Conservation (phyloP, 768 basidiomycete genomes). For the Rhodotorula diobovata region DNA sequence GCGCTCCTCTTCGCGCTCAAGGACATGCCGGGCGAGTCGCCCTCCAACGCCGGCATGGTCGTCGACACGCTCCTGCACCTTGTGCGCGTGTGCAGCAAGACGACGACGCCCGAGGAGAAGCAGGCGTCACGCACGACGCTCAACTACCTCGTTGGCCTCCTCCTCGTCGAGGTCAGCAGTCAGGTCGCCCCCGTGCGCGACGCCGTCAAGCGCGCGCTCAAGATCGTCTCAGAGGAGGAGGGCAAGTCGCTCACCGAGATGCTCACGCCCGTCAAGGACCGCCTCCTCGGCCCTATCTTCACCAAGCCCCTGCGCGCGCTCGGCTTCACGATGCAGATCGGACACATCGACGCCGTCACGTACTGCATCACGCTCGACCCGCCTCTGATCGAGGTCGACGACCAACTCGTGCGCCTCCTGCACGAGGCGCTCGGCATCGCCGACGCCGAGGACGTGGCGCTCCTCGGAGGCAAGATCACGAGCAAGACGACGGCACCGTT, state of each 20-base stretch:
- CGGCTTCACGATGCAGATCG: conserved; percentile 91
- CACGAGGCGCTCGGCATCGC: conserved; percentile 92
- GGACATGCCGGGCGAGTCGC: conserved; percentile 85
- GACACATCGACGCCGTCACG: conserved; percentile 93
- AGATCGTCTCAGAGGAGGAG: conserved; percentile 67
- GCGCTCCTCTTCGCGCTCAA: conserved; percentile 87
- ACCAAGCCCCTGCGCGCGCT: conserved; percentile 94
- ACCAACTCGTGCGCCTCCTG: conserved; percentile 81
- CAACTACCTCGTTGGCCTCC: conserved; percentile 67
- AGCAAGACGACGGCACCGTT: conserved; percentile 77
- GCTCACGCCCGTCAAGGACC: conserved; percentile 76
- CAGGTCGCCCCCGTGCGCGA: conserved; percentile 78
- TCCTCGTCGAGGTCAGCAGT: conserved; percentile 75
- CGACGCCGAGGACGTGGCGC: conserved; percentile 84
- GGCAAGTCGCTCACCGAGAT: conserved; percentile 69
- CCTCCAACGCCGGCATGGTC: conserved; percentile 72
- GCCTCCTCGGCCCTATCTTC: conserved; percentile 82
- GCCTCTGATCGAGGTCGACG: conserved; percentile 82
- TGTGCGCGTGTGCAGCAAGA: conserved; percentile 50
- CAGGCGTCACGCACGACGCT: conserved; percentile 45
- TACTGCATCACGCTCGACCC: conserved; percentile 87
- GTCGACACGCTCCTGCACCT: conserved; percentile 61
- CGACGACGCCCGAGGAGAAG: conserved; percentile 55
- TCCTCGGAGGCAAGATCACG: conserved; percentile 64
- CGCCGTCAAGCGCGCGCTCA: conserved; percentile 74